phyloP scores from a whole-genome alignment of 257 asterid species.

The Lantana camara region DNA sequence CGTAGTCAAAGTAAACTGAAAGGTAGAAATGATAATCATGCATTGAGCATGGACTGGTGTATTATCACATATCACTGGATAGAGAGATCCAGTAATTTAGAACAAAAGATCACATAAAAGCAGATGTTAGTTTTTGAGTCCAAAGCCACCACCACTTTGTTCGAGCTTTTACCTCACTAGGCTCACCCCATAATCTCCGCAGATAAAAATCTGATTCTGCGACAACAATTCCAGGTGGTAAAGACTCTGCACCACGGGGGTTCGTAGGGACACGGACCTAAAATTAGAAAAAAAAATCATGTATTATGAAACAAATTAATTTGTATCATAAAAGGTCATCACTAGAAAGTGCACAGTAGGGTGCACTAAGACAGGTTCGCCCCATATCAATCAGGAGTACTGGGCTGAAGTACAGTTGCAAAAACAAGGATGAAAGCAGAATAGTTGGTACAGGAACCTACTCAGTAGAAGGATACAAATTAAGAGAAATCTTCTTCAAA shows the following conservation, averaged over 20 bases:
- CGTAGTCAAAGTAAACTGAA: not conserved
- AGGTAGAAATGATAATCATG: not conserved
- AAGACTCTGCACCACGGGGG: conserved; percentile 98
- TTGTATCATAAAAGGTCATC: conserved; percentile 11
- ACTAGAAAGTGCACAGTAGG: conserved; percentile 11
- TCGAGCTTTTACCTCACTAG: conserved; percentile 71
- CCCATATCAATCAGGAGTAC: too few relatives aligned
- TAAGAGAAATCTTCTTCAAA: too few relatives aligned
- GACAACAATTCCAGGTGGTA: conserved; percentile 97
- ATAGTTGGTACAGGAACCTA: too few relatives aligned
- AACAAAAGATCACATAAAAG: conserved; percentile 4
- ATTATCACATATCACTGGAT: not conserved
- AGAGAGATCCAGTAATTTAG: not conserved
- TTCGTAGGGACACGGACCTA: conserved; percentile 93
- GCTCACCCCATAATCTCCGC: conserved; percentile 99
- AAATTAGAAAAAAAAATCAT: conserved; percentile 5
- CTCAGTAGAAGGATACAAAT: too few relatives aligned
- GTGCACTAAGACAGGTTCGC: too few relatives aligned
- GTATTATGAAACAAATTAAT: not conserved
- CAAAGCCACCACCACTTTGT: conserved; percentile 13
- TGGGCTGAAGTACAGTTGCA: too few relatives aligned
- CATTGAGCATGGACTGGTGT: conserved; percentile 7
- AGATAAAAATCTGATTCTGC: conserved; percentile 84
- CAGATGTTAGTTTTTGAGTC: not conserved
- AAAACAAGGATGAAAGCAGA: too few relatives aligned